These are phyloP conservation scores for Exophiala aquamarina DNA, from an alignment of 2,329 filamentous ascomycete species.

Conservation along the genomic window DNA sequence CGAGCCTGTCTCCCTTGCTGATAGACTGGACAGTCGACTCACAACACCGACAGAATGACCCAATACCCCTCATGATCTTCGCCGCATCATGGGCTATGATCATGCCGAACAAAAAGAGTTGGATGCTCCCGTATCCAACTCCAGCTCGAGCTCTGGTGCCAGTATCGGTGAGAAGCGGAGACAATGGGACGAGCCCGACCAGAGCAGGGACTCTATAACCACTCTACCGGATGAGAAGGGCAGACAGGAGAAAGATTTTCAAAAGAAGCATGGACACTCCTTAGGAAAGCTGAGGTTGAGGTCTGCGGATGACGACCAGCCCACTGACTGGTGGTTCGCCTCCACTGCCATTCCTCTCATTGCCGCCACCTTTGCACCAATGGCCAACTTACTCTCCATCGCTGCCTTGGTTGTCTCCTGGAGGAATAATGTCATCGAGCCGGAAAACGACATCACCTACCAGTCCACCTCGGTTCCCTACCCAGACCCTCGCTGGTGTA, in stretches of 20 bases:
- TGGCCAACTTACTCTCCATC: conserved; percentile 85
- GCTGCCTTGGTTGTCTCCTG: conserved; percentile 80
- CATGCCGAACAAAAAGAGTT: conserved; percentile 20
- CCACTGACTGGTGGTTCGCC: conserved; percentile 50
- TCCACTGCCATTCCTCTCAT: conserved; percentile 68
- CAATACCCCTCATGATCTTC: conserved; percentile 12
- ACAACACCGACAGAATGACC: background rate
- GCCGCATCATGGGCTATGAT: conserved; percentile 20
- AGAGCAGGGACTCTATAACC: conserved; percentile 6
- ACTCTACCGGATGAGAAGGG: conserved; percentile 12
- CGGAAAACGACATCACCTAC: conserved; percentile 48
- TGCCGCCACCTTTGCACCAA: conserved; percentile 78
- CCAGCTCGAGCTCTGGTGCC: conserved; percentile 12
- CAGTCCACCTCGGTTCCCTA: conserved; percentile 53
- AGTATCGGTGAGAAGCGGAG: conserved; percentile 10
- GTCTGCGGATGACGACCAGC: conserved; percentile 43
- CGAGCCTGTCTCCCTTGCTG: too few relatives aligned
- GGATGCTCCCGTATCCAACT: conserved; percentile 11
- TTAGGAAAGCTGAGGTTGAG: conserved; percentile 34
- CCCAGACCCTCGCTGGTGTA: conserved; percentile 71
- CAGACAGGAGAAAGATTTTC: conserved; percentile 8
- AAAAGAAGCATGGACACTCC: conserved; percentile 11
- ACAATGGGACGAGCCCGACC: conserved; percentile 10
- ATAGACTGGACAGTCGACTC: too few relatives aligned
- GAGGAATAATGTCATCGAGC: conserved; percentile 56